Percentiles rank a stretch among this genome's conserved stretches.
phyloP scores from a whole-genome alignment of 257 asterid species.

The Galeopsis tetrahit region DNA sequence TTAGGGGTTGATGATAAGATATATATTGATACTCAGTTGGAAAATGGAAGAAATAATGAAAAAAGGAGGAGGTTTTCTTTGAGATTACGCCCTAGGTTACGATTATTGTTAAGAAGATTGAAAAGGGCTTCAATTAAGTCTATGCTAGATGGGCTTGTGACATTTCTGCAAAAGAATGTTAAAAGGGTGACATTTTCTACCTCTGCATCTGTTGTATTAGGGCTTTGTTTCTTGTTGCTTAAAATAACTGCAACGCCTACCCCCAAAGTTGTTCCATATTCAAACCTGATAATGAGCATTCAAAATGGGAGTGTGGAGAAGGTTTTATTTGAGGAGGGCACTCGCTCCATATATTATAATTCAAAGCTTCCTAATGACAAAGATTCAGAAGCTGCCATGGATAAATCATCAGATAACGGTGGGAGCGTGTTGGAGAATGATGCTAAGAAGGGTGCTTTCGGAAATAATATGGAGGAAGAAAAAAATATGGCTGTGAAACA shows the following conservation, averaged over 20 bases:
- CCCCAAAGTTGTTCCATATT: constrained; percentile 78
- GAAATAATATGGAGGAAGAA: constrained; percentile 28
- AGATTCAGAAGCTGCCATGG: constrained; percentile 32
- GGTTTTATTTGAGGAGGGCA: constrained; percentile 94
- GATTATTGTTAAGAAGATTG: constrained; percentile 59
- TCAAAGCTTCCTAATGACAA: constrained; percentile 38
- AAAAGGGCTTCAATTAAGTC: constrained; percentile 58
- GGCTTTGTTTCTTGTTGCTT: constrained; percentile 79
- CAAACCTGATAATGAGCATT: constrained; percentile 71
- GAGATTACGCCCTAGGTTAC: constrained; percentile 70
- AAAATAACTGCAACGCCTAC: constrained; percentile 69
- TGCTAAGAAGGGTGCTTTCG: constrained; percentile 28
- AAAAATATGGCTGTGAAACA: constrained; percentile 37
- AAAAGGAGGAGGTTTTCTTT: constrained; percentile 54
- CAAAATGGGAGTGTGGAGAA: constrained; percentile 67
- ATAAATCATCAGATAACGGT: constrained; percentile 17
- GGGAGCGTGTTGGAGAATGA: constrained; percentile 39
- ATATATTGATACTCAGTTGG: constrained; percentile 44
- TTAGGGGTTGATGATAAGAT: constrained; percentile 48
- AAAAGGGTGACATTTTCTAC: constrained; percentile 65
- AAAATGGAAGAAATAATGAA: constrained; percentile 45
- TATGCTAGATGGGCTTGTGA: constrained; percentile 49
- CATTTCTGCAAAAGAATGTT: constrained; percentile 66
- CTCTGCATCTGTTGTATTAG: constrained; percentile 61
- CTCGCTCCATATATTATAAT: constrained; percentile 76